These are phyloP conservation scores for Caryopteris hybrid DNA, from an alignment of 305 asterid species.

Conservation along the genomic window DNA sequence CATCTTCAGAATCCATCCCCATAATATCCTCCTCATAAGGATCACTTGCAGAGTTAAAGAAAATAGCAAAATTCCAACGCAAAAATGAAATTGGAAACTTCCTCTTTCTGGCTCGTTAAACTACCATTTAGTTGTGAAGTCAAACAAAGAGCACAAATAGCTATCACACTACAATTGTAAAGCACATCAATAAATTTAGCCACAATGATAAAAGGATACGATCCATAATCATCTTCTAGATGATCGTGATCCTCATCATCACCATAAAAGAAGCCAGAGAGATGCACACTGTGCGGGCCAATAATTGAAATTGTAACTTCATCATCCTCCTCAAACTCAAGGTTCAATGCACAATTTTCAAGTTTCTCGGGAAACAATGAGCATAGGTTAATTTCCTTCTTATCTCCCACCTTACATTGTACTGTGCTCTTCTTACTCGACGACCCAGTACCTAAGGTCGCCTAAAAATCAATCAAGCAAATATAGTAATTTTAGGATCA, in stretches of 20 bases:
- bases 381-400: constrained; percentile 65
- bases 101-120: not conserved
- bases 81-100: not conserved
- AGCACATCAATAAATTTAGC: not conserved
- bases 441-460: constrained; percentile 63
- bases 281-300: constrained; percentile 71
- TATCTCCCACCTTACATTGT: constrained; percentile 76
- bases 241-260: constrained; percentile 36
- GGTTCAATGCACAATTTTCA: constrained; percentile 73
- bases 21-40: constrained; percentile 32
- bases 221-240: constrained; percentile 33
- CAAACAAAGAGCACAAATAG: not conserved
- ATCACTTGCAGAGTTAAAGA: constrained; percentile 45
- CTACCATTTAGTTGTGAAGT: not conserved
- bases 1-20: constrained; percentile 51
- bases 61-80: constrained; percentile 5
- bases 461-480: constrained; percentile 42
- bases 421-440: constrained; percentile 56
- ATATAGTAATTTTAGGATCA: not conserved
- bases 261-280: constrained; percentile 76
- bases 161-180: not conserved
- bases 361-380: constrained; percentile 63
- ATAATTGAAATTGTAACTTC: constrained; percentile 64
- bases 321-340: constrained; percentile 82
- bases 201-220: constrained; percentile 52